Base-by-base conservation (phyloP, 192 early-diverging fungal species). In the Podila epicladia region DNA sequence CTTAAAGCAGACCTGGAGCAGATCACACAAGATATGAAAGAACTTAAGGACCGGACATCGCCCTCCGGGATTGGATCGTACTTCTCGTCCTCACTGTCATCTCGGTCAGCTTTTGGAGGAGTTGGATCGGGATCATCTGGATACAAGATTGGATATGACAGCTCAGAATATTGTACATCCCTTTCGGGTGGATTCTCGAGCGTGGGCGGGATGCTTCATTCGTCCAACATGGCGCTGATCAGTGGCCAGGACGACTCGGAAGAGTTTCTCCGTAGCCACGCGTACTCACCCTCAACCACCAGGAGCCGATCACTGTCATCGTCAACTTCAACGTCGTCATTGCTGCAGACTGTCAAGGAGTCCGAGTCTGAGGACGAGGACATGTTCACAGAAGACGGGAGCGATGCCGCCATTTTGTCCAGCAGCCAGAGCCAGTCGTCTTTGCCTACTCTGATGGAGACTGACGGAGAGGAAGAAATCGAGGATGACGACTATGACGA, bases 191-290 rank as follows among this genome's bases (percentile, higher is more conserved):
- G 68, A 22, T 26, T 78, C 59, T 71, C 75, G 4, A 67, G 61
- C 12, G 13, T 71, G 11, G 65, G 75, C 35, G 68, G 75, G n/a
- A 55, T 71, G 55, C 33, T 67, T 3, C 32, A 69, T 26, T 29
- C 29, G 20, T 24, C 64, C 24, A 76, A 62, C 19, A 3, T 51
- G 62, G 20, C 31, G 11, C 41, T 76, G 12, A 71, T 76, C 62
- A 57, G 24, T 53, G 41, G 74, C n/a, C 68, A 76, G 19, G 68
- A 69, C 37, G 75, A 78, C 33, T 71, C 75, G 28, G 75, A 78
- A 32, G 69, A 71, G 59, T 78, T 71, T 71, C 22, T 78, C 28
- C 6, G 7, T 26, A 35, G 53, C 3, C 69, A 63, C 29, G 51
- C 75, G 5, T 78, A 78, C 51, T 71, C 69, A 20, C 15, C 75